A percentile compares a stretch with the other conserved stretches of the same genome.
Evolutionary conservation across 2,329 filamentous ascomycete genomes (phyloP).

Genomic region (Leptoxyphium fumago): DNA sequence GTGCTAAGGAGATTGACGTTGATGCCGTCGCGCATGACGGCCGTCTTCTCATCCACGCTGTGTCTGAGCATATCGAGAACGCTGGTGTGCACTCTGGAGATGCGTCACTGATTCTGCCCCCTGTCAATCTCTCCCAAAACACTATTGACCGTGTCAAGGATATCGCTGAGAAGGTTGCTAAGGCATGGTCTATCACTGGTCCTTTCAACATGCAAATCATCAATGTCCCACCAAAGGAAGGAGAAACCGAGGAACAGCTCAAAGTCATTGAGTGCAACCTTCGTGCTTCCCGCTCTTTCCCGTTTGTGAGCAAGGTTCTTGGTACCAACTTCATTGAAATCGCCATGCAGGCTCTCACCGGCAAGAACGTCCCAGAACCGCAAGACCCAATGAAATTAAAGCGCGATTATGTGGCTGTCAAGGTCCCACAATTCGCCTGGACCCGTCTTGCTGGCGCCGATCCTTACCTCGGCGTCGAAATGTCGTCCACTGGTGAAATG

Average conservation of each 20-base stretch:
- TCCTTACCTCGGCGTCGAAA: conserved; percentile 94
- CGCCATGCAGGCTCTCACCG: conserved; percentile 81
- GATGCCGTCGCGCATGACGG: conserved; percentile 82
- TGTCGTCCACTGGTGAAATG: conserved; percentile 94
- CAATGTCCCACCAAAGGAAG: conserved; percentile 66
- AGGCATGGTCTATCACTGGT: conserved; percentile 92
- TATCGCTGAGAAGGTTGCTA: conserved; percentile 89
- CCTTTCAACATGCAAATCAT: conserved; percentile 99
- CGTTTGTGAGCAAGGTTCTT: conserved; percentile 93
- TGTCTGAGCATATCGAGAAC: conserved; percentile 92
- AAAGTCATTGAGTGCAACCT: conserved; percentile 99
- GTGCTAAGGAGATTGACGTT: conserved; percentile 89
- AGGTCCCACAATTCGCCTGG: conserved; percentile 98
- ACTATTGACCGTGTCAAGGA: conserved; percentile 83
- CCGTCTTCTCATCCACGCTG: conserved; percentile 75
- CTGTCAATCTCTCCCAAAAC: conserved; percentile 58
- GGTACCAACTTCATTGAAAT: conserved; percentile 94
- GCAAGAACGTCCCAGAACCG: conserved; percentile 68
- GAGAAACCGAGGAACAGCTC: conserved; percentile 52
- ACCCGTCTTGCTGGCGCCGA: conserved; percentile 93
- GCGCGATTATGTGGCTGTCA: conserved; percentile 87
- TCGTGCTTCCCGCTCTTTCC: conserved; percentile 92
- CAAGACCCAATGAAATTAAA: conserved; percentile 78
- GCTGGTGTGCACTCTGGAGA: conserved; percentile 97
- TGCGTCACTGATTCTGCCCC: conserved; percentile 84